Evolutionary conservation across 78 protist genomes (phyloP).

Genomic region (Dictyostelium discoideum): DNA sequence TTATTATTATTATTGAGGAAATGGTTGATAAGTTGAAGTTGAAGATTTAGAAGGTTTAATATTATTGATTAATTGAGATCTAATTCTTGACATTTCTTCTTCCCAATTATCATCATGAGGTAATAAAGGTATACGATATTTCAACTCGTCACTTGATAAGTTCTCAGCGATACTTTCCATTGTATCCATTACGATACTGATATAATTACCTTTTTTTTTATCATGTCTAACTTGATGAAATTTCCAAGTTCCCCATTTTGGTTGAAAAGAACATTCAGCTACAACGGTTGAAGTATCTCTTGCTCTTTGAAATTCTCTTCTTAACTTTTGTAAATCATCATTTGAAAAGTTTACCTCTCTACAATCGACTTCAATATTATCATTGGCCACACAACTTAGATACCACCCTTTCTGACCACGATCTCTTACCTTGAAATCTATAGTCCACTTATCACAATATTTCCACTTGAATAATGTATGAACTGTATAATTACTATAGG

Average conservation of each 20-base stretch:
- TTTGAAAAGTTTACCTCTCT: conserved; percentile 32
- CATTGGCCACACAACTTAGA: conserved; percentile 31
- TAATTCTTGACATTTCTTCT: conserved; percentile 12
- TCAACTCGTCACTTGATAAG: conserved; percentile 51
- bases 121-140: conserved; percentile 29
- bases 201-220: conserved; percentile 55
- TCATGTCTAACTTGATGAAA: conserved; percentile 60
- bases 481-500: conserved; percentile 22
- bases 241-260: conserved; percentile 60
- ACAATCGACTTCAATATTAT: conserved; percentile 31
- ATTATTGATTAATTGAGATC: background rate
- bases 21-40: conserved; percentile 3
- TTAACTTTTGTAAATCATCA: conserved; percentile 9
- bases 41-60: background rate
- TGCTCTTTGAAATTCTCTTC: conserved; percentile 34
- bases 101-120: conserved; percentile 65
- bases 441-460: conserved; percentile 69
- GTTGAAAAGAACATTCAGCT: conserved; percentile 66
- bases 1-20: background rate
- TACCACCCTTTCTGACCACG: conserved; percentile 19
- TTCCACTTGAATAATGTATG: conserved; percentile 71
- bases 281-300: conserved; percentile 12
- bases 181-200: conserved; percentile 76
- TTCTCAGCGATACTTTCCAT: conserved; percentile 79
- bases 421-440: conserved; percentile 59